Base-by-base conservation (phyloP, 257 asterid species). In the Nicotiana obtusifolia region DNA sequence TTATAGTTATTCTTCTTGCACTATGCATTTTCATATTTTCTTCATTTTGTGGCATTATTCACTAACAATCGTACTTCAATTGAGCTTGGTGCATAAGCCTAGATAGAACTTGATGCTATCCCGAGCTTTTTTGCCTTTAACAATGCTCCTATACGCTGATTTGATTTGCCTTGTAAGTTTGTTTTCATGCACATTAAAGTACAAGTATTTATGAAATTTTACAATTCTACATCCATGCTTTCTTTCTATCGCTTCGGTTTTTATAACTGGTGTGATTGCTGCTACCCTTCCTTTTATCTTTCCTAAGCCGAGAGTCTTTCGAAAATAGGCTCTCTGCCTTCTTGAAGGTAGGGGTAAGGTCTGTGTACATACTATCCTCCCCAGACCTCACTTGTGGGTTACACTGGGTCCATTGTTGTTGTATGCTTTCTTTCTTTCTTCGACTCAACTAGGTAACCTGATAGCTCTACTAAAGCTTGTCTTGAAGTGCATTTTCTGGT, bases 121-220 rank as follows among this genome's bases (percentile, higher is more conserved):
- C 5, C 19, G 7, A 14, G 78, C 15, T 31, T 73, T 73, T 73
- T 47, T 35, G 8, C 37, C 26, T 73, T 44, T 47, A 47, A 73
- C 61, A 24, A 22, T 73, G 22, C 79, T 22, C 78, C 22, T 19
- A 5, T 56, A 2, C 66, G 47, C 60, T 69, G 53, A 54, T 41
- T 59, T 22, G 19, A 68, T 7, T 47, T 44, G 19, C 22, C 16
- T 22, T 24, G 28, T 47, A 24, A 19, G 31, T 56, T 33, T 73
- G 78, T 81, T 85, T 35, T 59, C 79, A 7, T 76, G 37, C 62
- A 20, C 60, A 71, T 44, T 44, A 71, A 71, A 47, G 7, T 73
- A 14, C n/a, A 22, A 47, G 24, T 17, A 37, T 44, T 73, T 47
- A 22, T 73, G 61, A 47, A 10, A 71, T 44, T 47, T 10, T 28